Conservation (phyloP, 257 asterid genomes). For the Solanum pimpinellifolium region DNA sequence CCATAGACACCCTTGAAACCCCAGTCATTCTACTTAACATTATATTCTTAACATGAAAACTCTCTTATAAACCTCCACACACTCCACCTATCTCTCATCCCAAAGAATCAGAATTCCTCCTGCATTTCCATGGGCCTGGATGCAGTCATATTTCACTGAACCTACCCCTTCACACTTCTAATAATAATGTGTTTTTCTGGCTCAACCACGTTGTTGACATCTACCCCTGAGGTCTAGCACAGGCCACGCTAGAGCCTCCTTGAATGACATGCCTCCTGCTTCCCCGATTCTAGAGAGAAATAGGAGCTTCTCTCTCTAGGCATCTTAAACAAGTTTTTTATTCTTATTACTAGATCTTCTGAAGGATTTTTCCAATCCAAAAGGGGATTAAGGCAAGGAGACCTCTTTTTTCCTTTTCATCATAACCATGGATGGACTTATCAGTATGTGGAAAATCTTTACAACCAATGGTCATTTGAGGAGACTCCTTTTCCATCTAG, state of each 20-base stretch:
- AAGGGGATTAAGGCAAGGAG: not conserved
- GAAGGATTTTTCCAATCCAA: not conserved
- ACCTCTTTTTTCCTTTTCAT: not conserved
- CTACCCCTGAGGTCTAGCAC: not conserved
- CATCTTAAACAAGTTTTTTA: not conserved
- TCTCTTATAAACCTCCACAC: not conserved
- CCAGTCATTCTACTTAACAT: not conserved
- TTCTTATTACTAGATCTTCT: not conserved
- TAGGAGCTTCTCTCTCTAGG: not conserved
- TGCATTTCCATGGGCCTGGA: not conserved
- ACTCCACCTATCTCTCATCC: not conserved
- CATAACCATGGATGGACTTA: not conserved
- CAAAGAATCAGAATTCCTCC: not conserved
- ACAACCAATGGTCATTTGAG: not conserved
- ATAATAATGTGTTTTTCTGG: not conserved
- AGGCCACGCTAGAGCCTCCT: not conserved
- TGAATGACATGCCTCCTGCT: not conserved
- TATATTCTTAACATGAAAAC: not conserved
- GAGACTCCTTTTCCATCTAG: not conserved
- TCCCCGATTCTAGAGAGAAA: not conserved
- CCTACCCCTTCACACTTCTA: not conserved
- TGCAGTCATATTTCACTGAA: not conserved
- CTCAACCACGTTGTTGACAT: not conserved
- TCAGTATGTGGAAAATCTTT: not conserved
- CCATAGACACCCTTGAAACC: not conserved